These are phyloP conservation scores for Skeletonema marinoi DNA, from an alignment of 108 stramenopile species.

Conservation along the genomic window DNA sequence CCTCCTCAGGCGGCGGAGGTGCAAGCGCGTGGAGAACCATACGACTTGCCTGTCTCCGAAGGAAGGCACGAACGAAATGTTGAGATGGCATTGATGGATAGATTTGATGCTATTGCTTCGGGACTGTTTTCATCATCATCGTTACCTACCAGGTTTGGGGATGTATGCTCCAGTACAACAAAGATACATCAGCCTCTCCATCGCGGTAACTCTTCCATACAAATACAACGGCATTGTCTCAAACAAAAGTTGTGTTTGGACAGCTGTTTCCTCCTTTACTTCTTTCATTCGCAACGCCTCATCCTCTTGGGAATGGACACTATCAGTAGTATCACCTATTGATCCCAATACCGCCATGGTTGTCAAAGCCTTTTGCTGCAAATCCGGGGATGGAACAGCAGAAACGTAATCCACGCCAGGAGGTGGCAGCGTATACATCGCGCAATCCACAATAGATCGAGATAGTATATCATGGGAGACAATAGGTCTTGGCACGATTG, in stretches of 20 bases:
- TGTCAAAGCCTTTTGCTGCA: slow-evolving; percentile 74
- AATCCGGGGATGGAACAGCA: slow-evolving; percentile 56
- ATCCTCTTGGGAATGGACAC: not conserved
- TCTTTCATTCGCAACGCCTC: slow-evolving; percentile 10
- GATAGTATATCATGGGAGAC: slow-evolving; percentile 55
- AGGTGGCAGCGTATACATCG: slow-evolving; percentile 54
- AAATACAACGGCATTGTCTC: slow-evolving; percentile 50
- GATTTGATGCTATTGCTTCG: slow-evolving; percentile 57
- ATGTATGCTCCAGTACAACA: slow-evolving; percentile 72
- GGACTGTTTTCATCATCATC: slow-evolving; percentile 46
- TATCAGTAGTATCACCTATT: slow-evolving; percentile 36
- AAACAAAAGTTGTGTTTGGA: slow-evolving; percentile 40
- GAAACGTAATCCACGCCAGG: slow-evolving; percentile 52
- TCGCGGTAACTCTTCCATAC: slow-evolving; percentile 46
- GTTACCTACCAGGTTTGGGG: slow-evolving; percentile 20
- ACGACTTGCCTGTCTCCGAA: slow-evolving; percentile 52
- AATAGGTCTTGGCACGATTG: slow-evolving; percentile 43
- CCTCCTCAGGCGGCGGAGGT: slow-evolving; percentile 63
- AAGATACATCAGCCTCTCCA: slow-evolving; percentile 74
- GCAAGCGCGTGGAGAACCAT: slow-evolving; percentile 75
- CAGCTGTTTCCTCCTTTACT: slow-evolving; percentile 21
- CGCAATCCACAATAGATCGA: slow-evolving; percentile 67
- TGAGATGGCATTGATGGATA: slow-evolving; percentile 33
- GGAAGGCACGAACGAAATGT: slow-evolving; percentile 53
- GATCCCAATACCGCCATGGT: slow-evolving; percentile 54